Conservation (phyloP, 495 filamentous ascomycete species). For the Xylaria telfairii region DNA sequence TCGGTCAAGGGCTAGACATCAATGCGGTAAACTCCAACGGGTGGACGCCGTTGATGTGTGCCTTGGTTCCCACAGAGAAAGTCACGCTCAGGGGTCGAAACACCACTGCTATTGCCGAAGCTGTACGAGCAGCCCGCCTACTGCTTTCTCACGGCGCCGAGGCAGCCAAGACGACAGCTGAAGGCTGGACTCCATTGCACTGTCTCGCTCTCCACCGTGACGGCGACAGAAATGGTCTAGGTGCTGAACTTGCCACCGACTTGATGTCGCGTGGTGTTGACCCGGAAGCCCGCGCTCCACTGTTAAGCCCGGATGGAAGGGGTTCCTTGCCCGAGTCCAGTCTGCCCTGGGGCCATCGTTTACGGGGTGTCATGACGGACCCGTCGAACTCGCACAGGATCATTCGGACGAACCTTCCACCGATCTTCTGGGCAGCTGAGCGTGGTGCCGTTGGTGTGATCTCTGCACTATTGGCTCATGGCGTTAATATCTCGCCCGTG, state of each 20-base stretch:
- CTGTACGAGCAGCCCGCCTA: background rate
- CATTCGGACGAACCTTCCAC: background rate
- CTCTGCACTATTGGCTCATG: background rate
- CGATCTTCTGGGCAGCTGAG: background rate
- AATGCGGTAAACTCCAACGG: conserved; percentile 29
- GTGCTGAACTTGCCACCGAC: background rate
- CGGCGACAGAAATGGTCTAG: background rate
- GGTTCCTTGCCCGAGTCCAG: background rate
- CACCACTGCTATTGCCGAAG: no score
- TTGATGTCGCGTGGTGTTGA: background rate
- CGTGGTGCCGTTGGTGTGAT: background rate
- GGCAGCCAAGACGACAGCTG: conserved; percentile 23
- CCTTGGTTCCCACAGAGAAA: conserved; percentile 24
- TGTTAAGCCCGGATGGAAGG: background rate
- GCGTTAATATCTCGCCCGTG: background rate
- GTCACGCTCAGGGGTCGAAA: no score
- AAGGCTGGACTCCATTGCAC: conserved; percentile 33
- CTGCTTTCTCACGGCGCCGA: conserved; percentile 29
- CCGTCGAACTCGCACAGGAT: background rate
- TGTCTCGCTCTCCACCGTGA: conserved; percentile 14
- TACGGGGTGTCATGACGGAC: background rate
- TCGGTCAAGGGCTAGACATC: conserved; percentile 28
- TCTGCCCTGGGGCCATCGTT: background rate
- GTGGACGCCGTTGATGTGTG: conserved; percentile 37
- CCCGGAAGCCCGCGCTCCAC: background rate